Conservation (phyloP, 768 basidiomycete species). For the Collybiopsis confluens region DNA sequence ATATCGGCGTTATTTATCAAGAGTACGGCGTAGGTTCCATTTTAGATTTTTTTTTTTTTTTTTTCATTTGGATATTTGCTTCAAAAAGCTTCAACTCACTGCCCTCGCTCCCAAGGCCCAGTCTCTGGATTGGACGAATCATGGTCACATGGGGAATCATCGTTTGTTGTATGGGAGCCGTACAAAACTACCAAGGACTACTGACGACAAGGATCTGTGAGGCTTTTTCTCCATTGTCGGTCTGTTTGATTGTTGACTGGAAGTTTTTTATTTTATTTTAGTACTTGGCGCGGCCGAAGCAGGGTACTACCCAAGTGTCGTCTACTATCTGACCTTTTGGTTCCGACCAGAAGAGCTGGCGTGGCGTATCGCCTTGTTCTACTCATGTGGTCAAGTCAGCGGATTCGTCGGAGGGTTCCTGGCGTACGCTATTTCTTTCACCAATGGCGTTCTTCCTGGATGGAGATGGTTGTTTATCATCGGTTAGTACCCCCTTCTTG, state of each 20-base stretch:
- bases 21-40: constrained; percentile 12
- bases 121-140: constrained; percentile 7
- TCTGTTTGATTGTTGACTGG: too few relatives aligned
- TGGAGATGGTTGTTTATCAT: constrained; percentile 33
- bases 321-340: constrained; percentile 19
- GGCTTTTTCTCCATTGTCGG: constrained; percentile 4
- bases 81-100: constrained; percentile 3
- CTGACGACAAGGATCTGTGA: constrained; percentile 15
- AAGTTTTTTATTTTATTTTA: too few relatives aligned
- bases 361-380: constrained; percentile 16
- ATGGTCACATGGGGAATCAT: constrained; percentile 20
- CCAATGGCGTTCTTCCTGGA: constrained; percentile 14
- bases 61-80: too few relatives aligned
- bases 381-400: constrained; percentile 16
- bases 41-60: too few relatives aligned
- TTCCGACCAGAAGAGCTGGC: constrained; percentile 19
- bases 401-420: constrained; percentile 20
- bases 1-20: constrained; percentile 16
- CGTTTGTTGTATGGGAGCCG: constrained; percentile 15
- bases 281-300: constrained; percentile 14
- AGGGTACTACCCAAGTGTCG: constrained; percentile 18
- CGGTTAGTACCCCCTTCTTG: constrained; percentile 8
- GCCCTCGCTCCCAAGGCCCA: neutral
- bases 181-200: constrained; percentile 14
- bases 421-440: constrained; percentile 17